Percentiles rank a stretch among this genome's conserved stretches.
Evolutionary conservation across 1,284 basidiomycete genomes (phyloP).

Genomic region (Paramarasmius palmivorus): DNA sequence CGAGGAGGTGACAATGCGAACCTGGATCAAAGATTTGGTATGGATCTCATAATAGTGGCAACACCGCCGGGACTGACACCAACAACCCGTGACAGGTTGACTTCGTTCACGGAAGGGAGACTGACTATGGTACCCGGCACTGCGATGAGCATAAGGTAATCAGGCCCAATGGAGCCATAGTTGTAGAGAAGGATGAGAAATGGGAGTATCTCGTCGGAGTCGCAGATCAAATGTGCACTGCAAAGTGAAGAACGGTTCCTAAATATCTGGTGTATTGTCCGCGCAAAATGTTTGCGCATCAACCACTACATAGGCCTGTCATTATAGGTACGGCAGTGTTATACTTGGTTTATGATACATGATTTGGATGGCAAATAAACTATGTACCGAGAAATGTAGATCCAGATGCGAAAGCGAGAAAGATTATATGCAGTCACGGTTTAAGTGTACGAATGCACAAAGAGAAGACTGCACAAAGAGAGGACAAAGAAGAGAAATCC

Average conservation of each 20-base stretch:
- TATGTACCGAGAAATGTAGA: not conserved
- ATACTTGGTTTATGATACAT: too few species aligned
- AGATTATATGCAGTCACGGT: not conserved
- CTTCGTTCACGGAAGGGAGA: conserved; percentile 9
- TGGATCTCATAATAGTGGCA: not conserved
- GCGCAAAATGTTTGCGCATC: too few species aligned
- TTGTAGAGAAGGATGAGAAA: conserved; percentile 13
- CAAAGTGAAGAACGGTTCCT: not conserved
- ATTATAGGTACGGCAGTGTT: too few species aligned
- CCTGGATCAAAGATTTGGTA: conserved; percentile 16
- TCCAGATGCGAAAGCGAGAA: not conserved
- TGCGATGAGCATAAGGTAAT: conserved; percentile 15
- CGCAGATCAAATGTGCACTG: conserved; percentile 15
- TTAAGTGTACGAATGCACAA: not conserved
- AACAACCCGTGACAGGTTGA: conserved; percentile 6
- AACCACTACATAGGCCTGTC: conserved; percentile 1
- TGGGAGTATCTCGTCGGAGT: conserved; percentile 15
- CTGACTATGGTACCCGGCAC: conserved; percentile 13
- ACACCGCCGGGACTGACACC: not conserved
- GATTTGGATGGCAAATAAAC: too few species aligned
- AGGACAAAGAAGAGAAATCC: not conserved
- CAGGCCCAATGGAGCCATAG: conserved; percentile 11
- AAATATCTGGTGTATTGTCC: too few species aligned
- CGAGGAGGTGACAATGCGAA: conserved; percentile 14
- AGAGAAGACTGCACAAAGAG: not conserved